Evolutionary conservation across 345 rosid species (phyloP), one percentile per base, ranked within the genome.

Genomic region (Rubroshorea leprosula): DNA sequence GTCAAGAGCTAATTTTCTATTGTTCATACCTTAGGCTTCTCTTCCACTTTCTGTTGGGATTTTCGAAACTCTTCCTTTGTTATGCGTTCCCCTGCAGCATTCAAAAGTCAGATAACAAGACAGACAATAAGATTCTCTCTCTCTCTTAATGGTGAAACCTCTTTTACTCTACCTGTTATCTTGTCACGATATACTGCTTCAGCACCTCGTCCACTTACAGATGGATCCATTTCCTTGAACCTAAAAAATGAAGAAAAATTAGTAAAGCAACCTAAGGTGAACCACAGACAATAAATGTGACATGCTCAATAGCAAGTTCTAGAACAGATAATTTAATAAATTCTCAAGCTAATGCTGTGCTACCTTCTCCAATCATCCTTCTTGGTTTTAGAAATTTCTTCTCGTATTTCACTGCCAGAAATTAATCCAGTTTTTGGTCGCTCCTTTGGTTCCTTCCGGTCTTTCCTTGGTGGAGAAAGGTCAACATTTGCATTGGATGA

Each of bases 131-230:
- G n/a, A n/a, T n/a, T 3, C 35, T 29, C 35, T 3, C 35, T 29
- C n/a, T 29, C 35, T 29, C 9, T 29, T 3, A 9, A 9, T 3
- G 35, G 35, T 29, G 9, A 35, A 38, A 39, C 29, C 41, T 5
- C 54, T 63, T 22, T 24, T 54, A 19, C 51, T 50, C 65, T 60
- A 86, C 99, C 87, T 86, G 79, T 76, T 52, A 39, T 69, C 74
- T 86, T 92, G 72, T 86, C 97, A 68, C 99, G 99, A 72, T 66
- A 89, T 24, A 93, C 85, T 41, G 90, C 81, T 73, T 80, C 91
- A 24, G 91, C 94, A 66, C 83, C 94, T 61, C 64, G 75, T 39
- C 97, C 96, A 25, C 83, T 93, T 56, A 73, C 10, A 70, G 83
- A 70, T 58, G 94, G 79, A 75, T 87, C 94, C 96, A 89, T 79